A percentile compares a stretch with the other conserved stretches of the same genome.
These are phyloP conservation scores for Fusarium pininemorale DNA, from an alignment of 2,329 filamentous ascomycete species.

Conservation along the genomic window DNA sequence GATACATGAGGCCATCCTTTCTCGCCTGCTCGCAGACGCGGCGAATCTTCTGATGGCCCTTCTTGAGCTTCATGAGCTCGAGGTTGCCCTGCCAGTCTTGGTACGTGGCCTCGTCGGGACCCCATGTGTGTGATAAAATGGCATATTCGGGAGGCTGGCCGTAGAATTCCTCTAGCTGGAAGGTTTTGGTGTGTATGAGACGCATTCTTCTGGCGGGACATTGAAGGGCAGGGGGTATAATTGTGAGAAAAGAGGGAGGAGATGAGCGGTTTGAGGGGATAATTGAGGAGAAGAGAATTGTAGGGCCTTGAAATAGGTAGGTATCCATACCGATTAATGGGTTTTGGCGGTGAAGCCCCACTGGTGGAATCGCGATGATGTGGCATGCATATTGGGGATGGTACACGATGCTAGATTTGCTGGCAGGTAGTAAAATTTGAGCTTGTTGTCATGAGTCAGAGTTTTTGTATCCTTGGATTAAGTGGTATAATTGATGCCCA, in stretches of 20 bases:
- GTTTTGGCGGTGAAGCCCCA: constrained; percentile 27
- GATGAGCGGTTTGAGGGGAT: neutral
- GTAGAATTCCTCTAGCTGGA: constrained; percentile 35
- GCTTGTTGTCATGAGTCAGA: constrained; percentile 22
- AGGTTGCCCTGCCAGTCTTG: constrained; percentile 31
- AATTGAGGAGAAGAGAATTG: neutral
- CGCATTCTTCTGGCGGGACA: constrained; percentile 22
- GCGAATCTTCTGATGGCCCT: constrained; percentile 17
- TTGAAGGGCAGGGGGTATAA: neutral
- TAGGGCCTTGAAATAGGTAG: neutral
- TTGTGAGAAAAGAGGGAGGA: neutral
- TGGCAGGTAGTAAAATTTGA: neutral
- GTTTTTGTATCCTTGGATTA: neutral
- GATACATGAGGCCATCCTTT: constrained; percentile 18
- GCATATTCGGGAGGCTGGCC: constrained; percentile 43
- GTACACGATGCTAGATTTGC: constrained; percentile 17
- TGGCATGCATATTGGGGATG: constrained; percentile 20
- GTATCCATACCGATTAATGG: constrained; percentile 4
- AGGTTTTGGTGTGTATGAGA: constrained; percentile 40
- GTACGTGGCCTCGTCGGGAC: constrained; percentile 41
- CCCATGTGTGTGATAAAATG: constrained; percentile 48
- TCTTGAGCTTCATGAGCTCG: constrained; percentile 22
- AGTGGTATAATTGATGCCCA: constrained; percentile 20
- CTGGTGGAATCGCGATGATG: constrained; percentile 22
- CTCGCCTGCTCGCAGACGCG: constrained; percentile 23